Percentiles rank a stretch among this genome's conserved stretches.
Conservation (phyloP, 106 monocot species). For the Gastrodia elata region DNA sequence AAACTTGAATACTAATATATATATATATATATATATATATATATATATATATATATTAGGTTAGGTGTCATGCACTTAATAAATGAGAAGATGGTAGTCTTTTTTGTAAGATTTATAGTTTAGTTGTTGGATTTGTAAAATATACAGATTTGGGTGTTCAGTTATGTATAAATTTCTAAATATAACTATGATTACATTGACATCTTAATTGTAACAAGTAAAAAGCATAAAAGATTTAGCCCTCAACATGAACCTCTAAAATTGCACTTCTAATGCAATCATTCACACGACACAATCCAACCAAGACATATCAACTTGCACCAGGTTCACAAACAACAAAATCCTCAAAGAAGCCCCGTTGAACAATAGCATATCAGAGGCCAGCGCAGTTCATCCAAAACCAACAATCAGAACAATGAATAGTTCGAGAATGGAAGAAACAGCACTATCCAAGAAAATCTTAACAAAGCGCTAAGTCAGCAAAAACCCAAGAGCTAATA, state of each 20-base stretch:
- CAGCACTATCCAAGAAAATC: background rate
- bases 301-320: background rate
- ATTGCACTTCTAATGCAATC: background rate
- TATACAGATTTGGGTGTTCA: too few species aligned
- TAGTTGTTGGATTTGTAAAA: too few species aligned
- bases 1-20: too few species aligned
- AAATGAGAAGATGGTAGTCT: too few species aligned
- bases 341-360: background rate
- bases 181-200: too few species aligned
- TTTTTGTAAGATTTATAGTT: too few species aligned
- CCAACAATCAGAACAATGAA: background rate
- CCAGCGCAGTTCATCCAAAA: background rate
- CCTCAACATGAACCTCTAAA: background rate
- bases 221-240: background rate
- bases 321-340: background rate
- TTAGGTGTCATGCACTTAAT: too few species aligned
- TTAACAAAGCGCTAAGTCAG: background rate
- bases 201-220: too few species aligned
- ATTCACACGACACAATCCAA: background rate
- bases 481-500: background rate
- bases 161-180: too few species aligned
- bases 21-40: too few species aligned
- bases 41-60: too few species aligned
- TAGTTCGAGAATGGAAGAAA: background rate
- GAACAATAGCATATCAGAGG: background rate